These are phyloP conservation scores for Trichocomaceae sp. DNA, from an alignment of 2,329 filamentous ascomycete genomes.

Conservation along the genomic window DNA sequence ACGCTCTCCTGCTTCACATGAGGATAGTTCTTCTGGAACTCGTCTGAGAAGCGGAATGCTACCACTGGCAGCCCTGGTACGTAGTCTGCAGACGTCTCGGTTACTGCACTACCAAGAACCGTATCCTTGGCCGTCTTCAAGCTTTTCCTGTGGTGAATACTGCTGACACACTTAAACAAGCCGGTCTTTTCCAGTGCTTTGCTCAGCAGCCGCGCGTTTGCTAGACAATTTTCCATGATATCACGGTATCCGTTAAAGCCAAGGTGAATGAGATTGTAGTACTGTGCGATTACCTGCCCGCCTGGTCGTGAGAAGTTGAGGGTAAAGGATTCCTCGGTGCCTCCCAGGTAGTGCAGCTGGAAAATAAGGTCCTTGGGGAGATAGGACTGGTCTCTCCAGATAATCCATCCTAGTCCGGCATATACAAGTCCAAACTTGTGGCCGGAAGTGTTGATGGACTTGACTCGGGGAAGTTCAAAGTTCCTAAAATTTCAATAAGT, in stretches of 20 bases:
- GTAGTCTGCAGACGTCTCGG: conserved; percentile 54
- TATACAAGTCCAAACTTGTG: conserved; percentile 53
- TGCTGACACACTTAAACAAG: conserved; percentile 60
- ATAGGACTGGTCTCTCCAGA: conserved; percentile 60
- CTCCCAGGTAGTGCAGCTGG: conserved; percentile 64
- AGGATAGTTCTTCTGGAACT: conserved; percentile 55
- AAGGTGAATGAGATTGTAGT: conserved; percentile 66
- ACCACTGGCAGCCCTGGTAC: conserved; percentile 62
- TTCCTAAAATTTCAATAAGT: conserved; percentile 23
- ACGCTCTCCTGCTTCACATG: conserved; percentile 60
- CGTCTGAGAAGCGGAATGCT: conserved; percentile 57
- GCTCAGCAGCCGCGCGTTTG: conserved; percentile 58
- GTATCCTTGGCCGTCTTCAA: conserved; percentile 37
- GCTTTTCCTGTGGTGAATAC: conserved; percentile 57
- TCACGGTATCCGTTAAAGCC: conserved; percentile 59
- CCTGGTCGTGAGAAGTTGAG: conserved; percentile 68
- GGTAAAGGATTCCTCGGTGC: conserved; percentile 64
- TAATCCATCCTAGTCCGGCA: conserved; percentile 63
- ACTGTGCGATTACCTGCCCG: conserved; percentile 63
- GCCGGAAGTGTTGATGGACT: conserved; percentile 54
- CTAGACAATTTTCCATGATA: conserved; percentile 59
- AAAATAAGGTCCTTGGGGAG: conserved; percentile 64
- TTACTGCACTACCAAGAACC: conserved; percentile 31
- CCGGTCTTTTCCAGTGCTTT: conserved; percentile 58
- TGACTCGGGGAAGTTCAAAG: conserved; percentile 30